Conservation (phyloP, 31 red algal species). For the Asparagopsis taxiformis region DNA sequence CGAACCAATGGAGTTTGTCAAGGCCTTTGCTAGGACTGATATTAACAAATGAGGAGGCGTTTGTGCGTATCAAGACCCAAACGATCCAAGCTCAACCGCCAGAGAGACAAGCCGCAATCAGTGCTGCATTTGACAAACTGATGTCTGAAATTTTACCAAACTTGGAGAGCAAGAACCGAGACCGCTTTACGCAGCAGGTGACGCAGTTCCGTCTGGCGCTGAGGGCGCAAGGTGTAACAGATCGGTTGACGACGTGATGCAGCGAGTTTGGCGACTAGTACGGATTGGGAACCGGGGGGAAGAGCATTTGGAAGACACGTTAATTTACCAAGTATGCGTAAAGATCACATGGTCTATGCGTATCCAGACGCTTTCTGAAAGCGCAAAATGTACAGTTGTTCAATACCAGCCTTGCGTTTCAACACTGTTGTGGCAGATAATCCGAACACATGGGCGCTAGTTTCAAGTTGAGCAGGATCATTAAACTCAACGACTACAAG, state of each 20-base stretch:
- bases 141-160: slow-evolving; percentile 74
- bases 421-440: slow-evolving; percentile 32
- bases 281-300: no score
- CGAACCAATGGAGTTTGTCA: slow-evolving; percentile 92
- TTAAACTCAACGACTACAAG: slow-evolving; percentile 55
- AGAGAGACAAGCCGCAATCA: slow-evolving; percentile 51
- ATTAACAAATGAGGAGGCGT: slow-evolving; percentile 78
- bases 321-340: background rate
- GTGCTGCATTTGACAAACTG: slow-evolving; percentile 78
- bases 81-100: slow-evolving; percentile 62
- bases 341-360: background rate
- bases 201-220: slow-evolving; percentile 71
- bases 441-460: slow-evolving; percentile 15
- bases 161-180: slow-evolving; percentile 88
- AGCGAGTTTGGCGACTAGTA: slow-evolving; percentile 17
- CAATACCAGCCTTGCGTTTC: slow-evolving; percentile 61
- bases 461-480: slow-evolving; percentile 27
- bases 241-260: slow-evolving; percentile 20
- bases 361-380: slow-evolving; percentile 25
- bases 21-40: slow-evolving; percentile 85
- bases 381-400: slow-evolving; percentile 68
- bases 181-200: slow-evolving; percentile 84
- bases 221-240: slow-evolving; percentile 38
- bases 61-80: slow-evolving; percentile 56
- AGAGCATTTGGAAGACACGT: no score